Base-by-base conservation (phyloP, 345 rosid species). In the Eucalyptus urophylla region DNA sequence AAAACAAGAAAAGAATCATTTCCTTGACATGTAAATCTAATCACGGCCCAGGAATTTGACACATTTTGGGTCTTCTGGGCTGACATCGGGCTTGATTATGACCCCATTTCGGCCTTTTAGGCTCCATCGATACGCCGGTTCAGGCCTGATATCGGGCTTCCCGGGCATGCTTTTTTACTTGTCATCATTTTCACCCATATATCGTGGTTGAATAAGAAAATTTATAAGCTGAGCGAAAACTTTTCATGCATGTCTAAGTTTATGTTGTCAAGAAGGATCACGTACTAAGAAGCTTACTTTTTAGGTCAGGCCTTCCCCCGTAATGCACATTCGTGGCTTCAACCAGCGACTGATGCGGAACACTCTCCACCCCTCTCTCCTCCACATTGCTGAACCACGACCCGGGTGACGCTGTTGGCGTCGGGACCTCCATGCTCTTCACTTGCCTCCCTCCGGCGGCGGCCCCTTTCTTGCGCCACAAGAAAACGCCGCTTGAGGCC, bases 301-400 rank as follows among this genome's bases (percentile, higher is more conserved):
- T 93, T 1, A 92, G 86, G 49, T 92, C 91, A 37, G 94, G 95
- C 67, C 94, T 90, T 76, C 27, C 85, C 6, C 94, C 94, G 27
- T 85, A 89, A 86, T 90, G 90, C 81, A 92, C 91, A 43, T 80
- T 56, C 22, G 91, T 89, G 22, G 86, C 89, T 27, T 93, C 88
- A 19, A 86, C 49, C 76, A 92, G 85, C 40, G 92, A 87, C 60
- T 67, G 88, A 29, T n/a, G 89, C 47, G 94, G 92, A 27, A 91
- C 60, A 17, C 91, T 92, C 88, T 91, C 95, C 67, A 91, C 86
- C 91, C 92, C 94, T 58, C 53, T 80, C 24, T 87, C 80, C 10
- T 65, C 51, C 19, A 53, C 37, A 50, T 85, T 60, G 27, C 14
- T 3, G 50, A 81, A 87, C 85, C 89, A 81, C 7, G 87, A 87